phyloP scores from a whole-genome alignment of 139 green algal species.

The Zygnema cylindricum region DNA sequence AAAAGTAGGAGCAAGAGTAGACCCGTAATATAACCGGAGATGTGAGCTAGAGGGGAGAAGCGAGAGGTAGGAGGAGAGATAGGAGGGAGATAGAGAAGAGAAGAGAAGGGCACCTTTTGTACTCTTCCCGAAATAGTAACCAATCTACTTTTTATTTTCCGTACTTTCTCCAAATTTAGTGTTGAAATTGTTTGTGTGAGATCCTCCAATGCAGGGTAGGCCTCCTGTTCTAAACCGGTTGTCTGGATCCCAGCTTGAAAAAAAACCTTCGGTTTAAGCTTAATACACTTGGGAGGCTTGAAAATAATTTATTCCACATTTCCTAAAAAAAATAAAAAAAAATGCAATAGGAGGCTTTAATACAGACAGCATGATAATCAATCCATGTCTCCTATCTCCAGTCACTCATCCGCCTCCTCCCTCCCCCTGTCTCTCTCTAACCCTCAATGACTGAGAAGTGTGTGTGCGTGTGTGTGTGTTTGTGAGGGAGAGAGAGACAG shows the following conservation, averaged over 20 bases:
- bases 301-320: not conserved
- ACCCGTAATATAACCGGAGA: too few relatives aligned
- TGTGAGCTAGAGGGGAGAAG: too few relatives aligned
- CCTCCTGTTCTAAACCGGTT: conserved; percentile 79
- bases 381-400: not conserved
- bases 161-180: conserved; percentile 87
- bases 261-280: not conserved
- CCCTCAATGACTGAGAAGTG: too few relatives aligned
- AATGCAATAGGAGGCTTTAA: not conserved
- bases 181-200: conserved; percentile 83
- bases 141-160: conserved; percentile 83
- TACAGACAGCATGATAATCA: not conserved
- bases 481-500: too few relatives aligned
- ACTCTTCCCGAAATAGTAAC: conserved; percentile 45
- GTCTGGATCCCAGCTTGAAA: too few relatives aligned
- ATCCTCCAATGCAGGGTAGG: conserved; percentile 86
- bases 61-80: not conserved
- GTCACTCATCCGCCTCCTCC: not conserved
- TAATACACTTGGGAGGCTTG: not conserved
- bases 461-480: too few relatives aligned
- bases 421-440: too few relatives aligned
- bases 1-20: too few relatives aligned
- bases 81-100: not conserved
- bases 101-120: conserved; percentile 50
- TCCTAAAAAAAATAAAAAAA: not conserved